Conservation (phyloP, 2,329 filamentous ascomycete genomes). For the Sordariomycetes sp. region DNA sequence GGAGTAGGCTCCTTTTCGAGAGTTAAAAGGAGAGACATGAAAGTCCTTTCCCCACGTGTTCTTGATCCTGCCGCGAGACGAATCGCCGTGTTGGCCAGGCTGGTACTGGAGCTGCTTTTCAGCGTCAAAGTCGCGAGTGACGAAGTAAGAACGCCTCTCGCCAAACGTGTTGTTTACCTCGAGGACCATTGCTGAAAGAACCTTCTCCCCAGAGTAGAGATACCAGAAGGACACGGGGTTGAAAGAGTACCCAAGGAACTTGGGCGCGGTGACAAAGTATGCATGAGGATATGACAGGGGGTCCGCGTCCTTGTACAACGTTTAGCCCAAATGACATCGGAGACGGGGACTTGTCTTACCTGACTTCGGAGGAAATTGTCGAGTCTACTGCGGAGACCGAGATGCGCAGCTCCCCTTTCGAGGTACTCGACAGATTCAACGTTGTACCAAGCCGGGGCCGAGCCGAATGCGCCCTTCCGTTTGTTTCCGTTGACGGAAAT, state of each 20-base stretch:
- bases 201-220: conserved; percentile 50
- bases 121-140: conserved; percentile 15
- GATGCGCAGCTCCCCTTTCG: conserved; percentile 36
- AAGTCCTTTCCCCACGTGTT: conserved; percentile 61
- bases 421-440: conserved; percentile 54
- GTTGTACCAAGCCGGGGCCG: conserved; percentile 50
- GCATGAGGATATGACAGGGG: conserved; percentile 54
- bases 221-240: conserved; percentile 78
- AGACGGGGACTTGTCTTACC: no score
- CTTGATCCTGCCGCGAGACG: conserved; percentile 23
- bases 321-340: no score
- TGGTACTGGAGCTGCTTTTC: conserved; percentile 8
- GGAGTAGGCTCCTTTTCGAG: conserved; percentile 44
- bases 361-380: conserved; percentile 47
- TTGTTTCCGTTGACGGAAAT: conserved; percentile 38
- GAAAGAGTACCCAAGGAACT: conserved; percentile 61
- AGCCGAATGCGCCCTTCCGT: no score
- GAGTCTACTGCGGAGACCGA: conserved; percentile 56
- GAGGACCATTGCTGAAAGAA: conserved; percentile 55
- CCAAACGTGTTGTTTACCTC: conserved; percentile 74
- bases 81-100: background rate
- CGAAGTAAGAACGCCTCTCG: conserved; percentile 43
- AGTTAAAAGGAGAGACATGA: conserved; percentile 70
- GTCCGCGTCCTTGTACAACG: no score
- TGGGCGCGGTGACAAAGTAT: conserved; percentile 62